These are phyloP conservation scores for Mycosphaerella sp. DNA, from an alignment of 2,329 filamentous ascomycete species.

Conservation along the genomic window DNA sequence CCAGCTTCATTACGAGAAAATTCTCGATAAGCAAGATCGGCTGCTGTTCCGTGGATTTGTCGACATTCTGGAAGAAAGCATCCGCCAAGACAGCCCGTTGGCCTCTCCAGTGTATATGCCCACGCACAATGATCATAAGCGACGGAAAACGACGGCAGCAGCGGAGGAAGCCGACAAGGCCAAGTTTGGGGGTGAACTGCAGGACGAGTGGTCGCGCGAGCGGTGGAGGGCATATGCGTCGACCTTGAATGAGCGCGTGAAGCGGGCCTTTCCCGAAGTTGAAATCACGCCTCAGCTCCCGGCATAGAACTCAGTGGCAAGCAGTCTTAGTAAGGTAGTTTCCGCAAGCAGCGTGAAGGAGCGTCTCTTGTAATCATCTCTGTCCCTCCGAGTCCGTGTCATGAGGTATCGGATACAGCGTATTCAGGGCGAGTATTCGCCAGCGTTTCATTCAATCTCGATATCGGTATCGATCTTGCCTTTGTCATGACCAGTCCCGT, in stretches of 20 bases:
- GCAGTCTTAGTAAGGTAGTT: too few species aligned
- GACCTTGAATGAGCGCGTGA: slow-evolving; percentile 2
- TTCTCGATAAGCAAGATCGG: slow-evolving; percentile 2
- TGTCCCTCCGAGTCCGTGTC: too few species aligned
- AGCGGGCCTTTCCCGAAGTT: slow-evolving; percentile 14
- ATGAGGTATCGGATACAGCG: too few species aligned
- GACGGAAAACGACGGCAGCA: not conserved
- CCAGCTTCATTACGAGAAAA: slow-evolving; percentile 7
- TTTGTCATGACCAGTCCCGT: too few species aligned
- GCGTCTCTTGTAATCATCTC: too few species aligned
- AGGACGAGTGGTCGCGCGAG: not conserved
- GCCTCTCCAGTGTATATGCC: not conserved
- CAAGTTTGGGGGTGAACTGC: slow-evolving; percentile 1
- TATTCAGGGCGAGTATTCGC: too few species aligned
- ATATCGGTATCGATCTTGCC: too few species aligned
- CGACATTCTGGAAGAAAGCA: slow-evolving; percentile 3
- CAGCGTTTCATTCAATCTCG: too few species aligned
- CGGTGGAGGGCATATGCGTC: slow-evolving; percentile 4
- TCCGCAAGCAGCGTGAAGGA: too few species aligned
- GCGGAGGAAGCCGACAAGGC: not conserved
- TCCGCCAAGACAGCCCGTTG: slow-evolving; percentile 1
- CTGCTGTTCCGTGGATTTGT: slow-evolving; percentile 10
- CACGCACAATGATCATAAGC: too few species aligned
- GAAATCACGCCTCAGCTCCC: not conserved
- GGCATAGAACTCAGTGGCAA: too few species aligned